Conservation (phyloP, 169 alveolate genomes). For the Babesia bovis region DNA sequence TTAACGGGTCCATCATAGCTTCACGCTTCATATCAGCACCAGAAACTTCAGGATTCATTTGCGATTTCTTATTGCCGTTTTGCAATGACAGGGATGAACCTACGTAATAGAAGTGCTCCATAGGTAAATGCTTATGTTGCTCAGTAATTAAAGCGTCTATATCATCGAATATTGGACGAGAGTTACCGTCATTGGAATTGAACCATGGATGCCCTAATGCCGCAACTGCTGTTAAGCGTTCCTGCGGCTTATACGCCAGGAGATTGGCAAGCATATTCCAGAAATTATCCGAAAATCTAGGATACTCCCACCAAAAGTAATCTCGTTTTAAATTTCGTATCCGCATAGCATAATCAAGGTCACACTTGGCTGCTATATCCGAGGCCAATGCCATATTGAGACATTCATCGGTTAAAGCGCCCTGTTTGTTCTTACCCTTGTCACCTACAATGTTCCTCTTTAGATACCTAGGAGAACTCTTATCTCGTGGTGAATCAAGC, state of each 20-base stretch:
- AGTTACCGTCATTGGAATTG: constrained; percentile 1
- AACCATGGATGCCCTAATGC: constrained; percentile 62
- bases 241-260: constrained; percentile 36
- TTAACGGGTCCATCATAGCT: constrained; percentile 15
- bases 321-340: constrained; percentile 15
- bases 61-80: neutral
- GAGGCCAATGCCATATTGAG: constrained; percentile 35
- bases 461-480: neutral
- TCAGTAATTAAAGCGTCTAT: constrained; percentile 19
- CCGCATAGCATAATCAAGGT: constrained; percentile 6
- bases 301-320: constrained; percentile 47
- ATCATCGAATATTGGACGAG: constrained; percentile 20
- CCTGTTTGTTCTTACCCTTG: neutral
- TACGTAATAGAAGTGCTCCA: constrained; percentile 50
- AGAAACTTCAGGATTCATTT: neutral
- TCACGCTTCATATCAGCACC: constrained; percentile 7
- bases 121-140: constrained; percentile 23
- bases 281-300: constrained; percentile 25
- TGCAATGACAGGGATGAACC: constrained; percentile 19
- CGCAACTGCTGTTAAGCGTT: constrained; percentile 38
- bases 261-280: constrained; percentile 40
- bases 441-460: neutral
- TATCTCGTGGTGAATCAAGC: constrained; percentile 4
- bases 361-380: constrained; percentile 48
- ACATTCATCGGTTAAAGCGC: constrained; percentile 33